Conservation (phyloP, 441 rosid genomes). For the Sinapis alba region DNA sequence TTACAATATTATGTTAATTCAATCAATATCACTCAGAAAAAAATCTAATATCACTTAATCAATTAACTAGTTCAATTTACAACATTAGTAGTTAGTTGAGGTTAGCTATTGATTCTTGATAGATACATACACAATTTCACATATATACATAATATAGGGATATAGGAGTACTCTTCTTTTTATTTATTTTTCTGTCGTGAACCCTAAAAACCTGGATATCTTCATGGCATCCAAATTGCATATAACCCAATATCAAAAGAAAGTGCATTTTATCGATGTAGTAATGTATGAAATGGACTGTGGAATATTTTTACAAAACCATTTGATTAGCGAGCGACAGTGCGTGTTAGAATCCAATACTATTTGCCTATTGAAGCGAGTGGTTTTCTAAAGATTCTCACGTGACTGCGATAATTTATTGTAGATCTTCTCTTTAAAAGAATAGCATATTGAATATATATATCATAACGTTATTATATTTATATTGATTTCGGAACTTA, state of each 20-base stretch:
- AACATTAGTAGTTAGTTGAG: not conserved
- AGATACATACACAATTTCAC: not conserved
- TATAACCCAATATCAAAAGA: not conserved
- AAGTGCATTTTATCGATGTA: not conserved
- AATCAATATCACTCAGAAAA: too few relatives aligned
- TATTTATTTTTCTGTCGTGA: not conserved
- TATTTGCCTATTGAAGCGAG: not conserved
- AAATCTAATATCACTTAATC: not conserved
- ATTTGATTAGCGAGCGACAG: constrained; percentile 12
- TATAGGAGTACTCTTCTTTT: not conserved
- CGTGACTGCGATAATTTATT: constrained; percentile 1
- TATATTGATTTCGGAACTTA: not conserved
- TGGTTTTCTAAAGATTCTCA: constrained; percentile 21
- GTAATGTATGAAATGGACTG: constrained; percentile 18
- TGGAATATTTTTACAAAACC: constrained; percentile 20
- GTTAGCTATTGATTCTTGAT: not conserved
- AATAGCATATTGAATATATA: not conserved
- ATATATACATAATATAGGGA: not conserved
- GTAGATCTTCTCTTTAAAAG: not conserved
- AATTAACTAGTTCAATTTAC: not conserved
- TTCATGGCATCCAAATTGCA: constrained; percentile 1
- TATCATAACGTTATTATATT: not conserved
- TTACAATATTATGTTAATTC: constrained; percentile 5
- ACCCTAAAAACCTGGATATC: not conserved
- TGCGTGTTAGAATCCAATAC: not conserved